Percentiles rank a stretch among this genome's conserved stretches.
phyloP scores from a whole-genome alignment of 129 eudicot genomes.

The Ambrosia artemisiifolia region DNA sequence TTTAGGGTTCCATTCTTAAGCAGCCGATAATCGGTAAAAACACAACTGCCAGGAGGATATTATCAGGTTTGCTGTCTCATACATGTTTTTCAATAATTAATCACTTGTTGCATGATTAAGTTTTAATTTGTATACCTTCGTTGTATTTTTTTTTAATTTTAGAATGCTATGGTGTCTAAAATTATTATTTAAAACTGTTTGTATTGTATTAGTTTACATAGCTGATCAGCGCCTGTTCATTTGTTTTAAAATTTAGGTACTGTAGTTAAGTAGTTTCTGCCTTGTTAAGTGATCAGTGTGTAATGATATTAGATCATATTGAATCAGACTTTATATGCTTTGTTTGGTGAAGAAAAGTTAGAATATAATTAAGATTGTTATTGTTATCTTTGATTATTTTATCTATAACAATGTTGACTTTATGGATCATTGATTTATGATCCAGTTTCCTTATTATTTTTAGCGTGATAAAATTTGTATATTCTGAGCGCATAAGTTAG shows the following conservation, averaged over 20 bases:
- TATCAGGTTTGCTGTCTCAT: background rate
- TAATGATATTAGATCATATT: background rate
- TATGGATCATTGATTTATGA: background rate
- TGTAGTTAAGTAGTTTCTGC: too few species aligned
- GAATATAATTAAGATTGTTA: background rate
- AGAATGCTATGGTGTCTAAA: background rate
- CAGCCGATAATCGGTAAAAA: background rate
- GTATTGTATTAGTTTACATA: too few species aligned
- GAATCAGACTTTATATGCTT: background rate
- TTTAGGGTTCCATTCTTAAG: background rate
- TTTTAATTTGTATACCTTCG: too few species aligned
- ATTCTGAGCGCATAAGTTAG: too few species aligned
- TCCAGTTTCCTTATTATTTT: background rate
- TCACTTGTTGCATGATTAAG: background rate
- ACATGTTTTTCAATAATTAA: background rate
- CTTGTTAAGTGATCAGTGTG: too few species aligned
- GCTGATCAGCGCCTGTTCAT: too few species aligned
- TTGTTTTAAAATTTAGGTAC: too few species aligned
- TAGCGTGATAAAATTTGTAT: background rate
- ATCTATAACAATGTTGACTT: background rate
- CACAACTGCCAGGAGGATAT: background rate
- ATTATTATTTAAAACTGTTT: too few species aligned
- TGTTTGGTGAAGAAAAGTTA: background rate
- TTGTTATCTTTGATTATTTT: background rate
- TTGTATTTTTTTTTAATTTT: background rate